These are phyloP conservation scores for Astrocystis sublimbata DNA, from an alignment of 495 filamentous ascomycete genomes.

Conservation along the genomic window DNA sequence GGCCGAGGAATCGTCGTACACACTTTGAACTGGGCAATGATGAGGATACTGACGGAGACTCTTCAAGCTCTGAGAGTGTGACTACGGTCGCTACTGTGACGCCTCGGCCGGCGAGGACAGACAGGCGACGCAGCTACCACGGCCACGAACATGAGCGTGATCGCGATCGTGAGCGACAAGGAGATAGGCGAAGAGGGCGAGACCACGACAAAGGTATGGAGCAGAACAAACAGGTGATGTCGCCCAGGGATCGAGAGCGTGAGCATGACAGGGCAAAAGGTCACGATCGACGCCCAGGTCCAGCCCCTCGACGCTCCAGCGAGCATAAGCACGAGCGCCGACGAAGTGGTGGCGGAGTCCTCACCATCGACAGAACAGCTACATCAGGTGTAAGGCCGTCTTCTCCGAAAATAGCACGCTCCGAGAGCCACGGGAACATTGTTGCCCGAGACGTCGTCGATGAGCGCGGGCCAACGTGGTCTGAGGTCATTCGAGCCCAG, in stretches of 20 bases:
- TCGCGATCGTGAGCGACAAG: neutral
- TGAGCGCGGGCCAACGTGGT: constrained; percentile 31
- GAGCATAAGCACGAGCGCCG: constrained; percentile 9
- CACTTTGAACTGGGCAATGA: constrained; percentile 7
- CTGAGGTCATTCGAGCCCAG: constrained; percentile 23
- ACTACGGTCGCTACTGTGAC: constrained; percentile 9
- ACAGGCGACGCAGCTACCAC: constrained; percentile 12
- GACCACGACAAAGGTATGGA: constrained; percentile 17
- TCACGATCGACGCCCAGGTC: constrained; percentile 11
- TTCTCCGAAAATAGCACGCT: neutral
- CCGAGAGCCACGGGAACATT: neutral
- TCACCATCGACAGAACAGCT: neutral
- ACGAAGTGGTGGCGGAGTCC: neutral
- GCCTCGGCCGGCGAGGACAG: neutral
- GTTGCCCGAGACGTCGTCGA: too few relatives aligned
- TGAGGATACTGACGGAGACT: constrained; percentile 2
- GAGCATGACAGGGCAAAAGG: neutral
- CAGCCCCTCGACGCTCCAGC: neutral
- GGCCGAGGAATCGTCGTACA: neutral
- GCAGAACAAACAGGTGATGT: neutral
- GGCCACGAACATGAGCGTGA: constrained; percentile 7
- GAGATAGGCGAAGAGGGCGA: constrained; percentile 3
- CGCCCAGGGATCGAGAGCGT: neutral
- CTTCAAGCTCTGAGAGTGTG: constrained; percentile 10
- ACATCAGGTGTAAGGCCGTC: constrained; percentile 9